Evolutionary conservation across 345 rosid genomes (phyloP).

Genomic region (Anacardium occidentale): DNA sequence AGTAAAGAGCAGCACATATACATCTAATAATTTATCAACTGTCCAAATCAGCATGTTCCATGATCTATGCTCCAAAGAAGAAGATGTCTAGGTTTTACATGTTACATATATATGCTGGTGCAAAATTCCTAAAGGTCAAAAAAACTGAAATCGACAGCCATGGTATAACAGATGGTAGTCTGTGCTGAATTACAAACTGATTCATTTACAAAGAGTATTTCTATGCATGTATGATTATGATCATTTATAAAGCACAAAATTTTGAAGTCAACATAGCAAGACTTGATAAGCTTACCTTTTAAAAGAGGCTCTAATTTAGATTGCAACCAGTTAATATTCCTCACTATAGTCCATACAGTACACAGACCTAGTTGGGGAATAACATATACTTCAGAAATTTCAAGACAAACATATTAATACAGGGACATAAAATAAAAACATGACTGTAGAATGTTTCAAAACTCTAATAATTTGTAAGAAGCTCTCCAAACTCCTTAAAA

Average conservation of each 20-base stretch:
- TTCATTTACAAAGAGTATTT: too few species aligned
- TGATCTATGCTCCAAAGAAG: not conserved
- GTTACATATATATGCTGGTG: not conserved
- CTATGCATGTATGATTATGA: not conserved
- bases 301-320: conserved; percentile 74
- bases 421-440: not conserved
- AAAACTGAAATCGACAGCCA: not conserved
- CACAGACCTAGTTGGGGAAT: conserved; percentile 49
- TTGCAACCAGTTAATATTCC: conserved; percentile 89
- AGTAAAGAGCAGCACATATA: not conserved
- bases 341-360: conserved; percentile 93
- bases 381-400: conserved; percentile 13
- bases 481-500: too few species aligned
- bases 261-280: not conserved
- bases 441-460: not conserved
- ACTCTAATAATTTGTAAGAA: too few species aligned
- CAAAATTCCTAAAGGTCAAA: not conserved
- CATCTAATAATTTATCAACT: not conserved
- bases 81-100: not conserved
- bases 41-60: not conserved
- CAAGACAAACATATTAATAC: not conserved
- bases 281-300: conserved; percentile 48
- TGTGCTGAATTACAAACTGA: too few species aligned
- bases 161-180: not conserved
- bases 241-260: not conserved